Percentiles rank a stretch among this genome's conserved stretches.
Evolutionary conservation across 805 yeast genomes (phyloP).

Genomic region (Myxozyma mucilagina): DNA sequence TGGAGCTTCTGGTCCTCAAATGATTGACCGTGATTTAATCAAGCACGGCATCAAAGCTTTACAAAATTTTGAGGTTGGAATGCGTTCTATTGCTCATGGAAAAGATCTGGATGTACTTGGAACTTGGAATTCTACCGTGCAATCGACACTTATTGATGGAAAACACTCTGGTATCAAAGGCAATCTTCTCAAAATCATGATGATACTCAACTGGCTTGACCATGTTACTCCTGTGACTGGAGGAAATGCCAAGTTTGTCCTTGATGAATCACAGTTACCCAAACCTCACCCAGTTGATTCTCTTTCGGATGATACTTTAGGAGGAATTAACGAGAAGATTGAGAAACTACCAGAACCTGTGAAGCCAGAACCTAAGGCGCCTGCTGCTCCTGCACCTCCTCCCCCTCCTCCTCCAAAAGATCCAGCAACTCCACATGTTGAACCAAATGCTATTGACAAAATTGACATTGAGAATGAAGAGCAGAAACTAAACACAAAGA

Average conservation of each 20-base stretch:
- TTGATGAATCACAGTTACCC: slow-evolving; percentile 6
- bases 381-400: not conserved
- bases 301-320: slow-evolving; percentile 2
- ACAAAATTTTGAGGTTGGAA: slow-evolving; percentile 22
- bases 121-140: slow-evolving; percentile 29
- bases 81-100: slow-evolving; percentile 11
- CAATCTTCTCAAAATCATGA: slow-evolving; percentile 28
- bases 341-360: not conserved
- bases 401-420: not conserved
- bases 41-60: slow-evolving; percentile 28
- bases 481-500: slow-evolving; percentile 3
- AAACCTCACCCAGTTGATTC: not conserved
- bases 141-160: slow-evolving; percentile 28
- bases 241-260: not conserved
- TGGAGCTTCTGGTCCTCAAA: slow-evolving; percentile 30
- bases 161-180: slow-evolving; percentile 30
- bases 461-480: not conserved
- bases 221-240: slow-evolving; percentile 13
- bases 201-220: slow-evolving; percentile 31
- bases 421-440: not conserved
- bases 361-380: not conserved
- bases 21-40: slow-evolving; percentile 27
- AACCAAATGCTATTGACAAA: not conserved
- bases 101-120: slow-evolving; percentile 28
- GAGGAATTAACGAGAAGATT: not conserved